Evolutionary conservation across 345 rosid species (phyloP).

Genomic region (Boechera stricta): DNA sequence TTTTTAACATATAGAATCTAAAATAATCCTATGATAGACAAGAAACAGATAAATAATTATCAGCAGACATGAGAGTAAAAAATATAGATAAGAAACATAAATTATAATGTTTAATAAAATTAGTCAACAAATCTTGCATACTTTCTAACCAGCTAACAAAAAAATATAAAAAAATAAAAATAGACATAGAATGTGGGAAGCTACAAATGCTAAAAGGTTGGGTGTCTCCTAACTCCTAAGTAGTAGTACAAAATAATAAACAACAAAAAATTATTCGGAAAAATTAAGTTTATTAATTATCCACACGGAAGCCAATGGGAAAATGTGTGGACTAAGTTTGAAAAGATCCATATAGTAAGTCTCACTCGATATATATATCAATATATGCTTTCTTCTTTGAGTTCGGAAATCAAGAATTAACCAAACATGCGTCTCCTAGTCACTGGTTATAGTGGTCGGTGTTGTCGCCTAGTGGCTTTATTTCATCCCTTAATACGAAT

Average conservation of each 20-base stretch:
- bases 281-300: neutral
- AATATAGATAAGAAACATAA: too few species aligned
- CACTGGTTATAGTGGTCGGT: constrained; percentile 72
- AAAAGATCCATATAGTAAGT: constrained; percentile 49
- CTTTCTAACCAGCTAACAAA: neutral
- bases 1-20: too few species aligned
- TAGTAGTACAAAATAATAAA: neutral
- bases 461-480: constrained; percentile 43
- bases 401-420: constrained; percentile 27
- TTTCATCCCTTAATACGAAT: constrained; percentile 20
- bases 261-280: neutral
- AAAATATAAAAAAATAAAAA: neutral
- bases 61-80: neutral
- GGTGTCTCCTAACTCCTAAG: neutral
- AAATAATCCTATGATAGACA: too few species aligned
- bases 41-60: too few species aligned
- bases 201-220: neutral
- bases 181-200: neutral
- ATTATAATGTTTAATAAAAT: too few species aligned
- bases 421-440: constrained; percentile 63
- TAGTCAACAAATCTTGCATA: neutral
- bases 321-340: constrained; percentile 30
- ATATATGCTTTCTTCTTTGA: constrained; percentile 48
- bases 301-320: constrained; percentile 28
- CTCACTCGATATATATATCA: constrained; percentile 31